Percentiles rank a stretch among this genome's conserved stretches.
phyloP scores from a whole-genome alignment of 2,329 filamentous ascomycete genomes.

The Xylaria sp. region DNA sequence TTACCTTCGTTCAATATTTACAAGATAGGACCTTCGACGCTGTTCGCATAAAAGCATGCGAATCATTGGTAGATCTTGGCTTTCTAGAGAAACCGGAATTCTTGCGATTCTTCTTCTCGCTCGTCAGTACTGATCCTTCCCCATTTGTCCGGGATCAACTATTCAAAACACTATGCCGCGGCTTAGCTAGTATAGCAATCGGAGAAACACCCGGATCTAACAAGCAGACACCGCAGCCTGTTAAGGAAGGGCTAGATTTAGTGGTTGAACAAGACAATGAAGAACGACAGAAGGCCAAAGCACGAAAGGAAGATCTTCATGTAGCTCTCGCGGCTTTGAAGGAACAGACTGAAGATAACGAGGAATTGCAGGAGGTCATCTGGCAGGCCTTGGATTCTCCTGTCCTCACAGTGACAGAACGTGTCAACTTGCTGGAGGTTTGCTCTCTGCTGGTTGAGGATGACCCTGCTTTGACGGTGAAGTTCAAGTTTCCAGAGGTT shows the following conservation, averaged over 20 bases:
- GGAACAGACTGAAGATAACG: constrained; percentile 59
- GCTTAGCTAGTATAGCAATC: constrained; percentile 72
- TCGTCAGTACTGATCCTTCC: constrained; percentile 71
- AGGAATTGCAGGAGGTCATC: constrained; percentile 57
- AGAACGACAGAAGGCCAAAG: constrained; percentile 59
- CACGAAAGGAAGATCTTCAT: constrained; percentile 60
- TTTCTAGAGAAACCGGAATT: constrained; percentile 66
- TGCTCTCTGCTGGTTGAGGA: constrained; percentile 63
- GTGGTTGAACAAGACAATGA: constrained; percentile 61
- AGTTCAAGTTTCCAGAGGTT: constrained; percentile 59
- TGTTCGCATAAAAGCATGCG: constrained; percentile 74
- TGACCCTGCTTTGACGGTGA: constrained; percentile 59
- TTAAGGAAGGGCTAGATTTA: constrained; percentile 57
- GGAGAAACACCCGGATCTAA: constrained; percentile 62
- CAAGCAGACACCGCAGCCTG: constrained; percentile 43
- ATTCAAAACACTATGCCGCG: constrained; percentile 68
- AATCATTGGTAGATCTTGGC: constrained; percentile 72
- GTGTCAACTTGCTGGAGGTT: constrained; percentile 62
- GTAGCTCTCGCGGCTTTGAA: constrained; percentile 61
- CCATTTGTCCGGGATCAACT: constrained; percentile 71
- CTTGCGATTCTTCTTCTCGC: constrained; percentile 66
- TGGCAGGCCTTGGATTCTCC: constrained; percentile 64
- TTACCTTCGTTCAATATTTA: constrained; percentile 72
- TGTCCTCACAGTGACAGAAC: constrained; percentile 60
- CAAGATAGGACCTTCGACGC: constrained; percentile 72